Base-by-base conservation (phyloP, 1,284 basidiomycete species). In the Fomitopsis betulina region DNA sequence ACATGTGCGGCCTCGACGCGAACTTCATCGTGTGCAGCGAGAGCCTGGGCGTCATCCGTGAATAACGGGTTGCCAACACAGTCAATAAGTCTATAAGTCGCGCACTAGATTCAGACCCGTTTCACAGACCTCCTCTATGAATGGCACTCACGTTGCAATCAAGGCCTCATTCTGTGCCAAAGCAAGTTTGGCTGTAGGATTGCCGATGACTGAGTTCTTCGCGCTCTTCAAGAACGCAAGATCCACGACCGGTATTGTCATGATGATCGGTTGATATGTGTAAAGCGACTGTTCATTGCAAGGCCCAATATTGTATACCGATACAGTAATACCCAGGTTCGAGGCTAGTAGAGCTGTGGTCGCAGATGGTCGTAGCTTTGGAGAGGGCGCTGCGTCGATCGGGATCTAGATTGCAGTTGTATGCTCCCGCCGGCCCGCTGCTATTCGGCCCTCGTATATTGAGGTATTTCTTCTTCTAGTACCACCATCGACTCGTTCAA, bases 191-290 rank as follows among this genome's bases (percentile, higher is more conserved):
- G 85, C 86, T 0, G 81, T 80, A 0, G 87, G 86, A 61, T 89
- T 91, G 3, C 89, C 89, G 39, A 91, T 90, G 57, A 90, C 83
- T 1, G 76, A 68, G 69, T 91, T 91, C 73, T 90, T 91, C 58
- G 83, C 76, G 58, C 76, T 75, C 70, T 88, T 89, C 62, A 91
- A 79, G 5, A 72, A 68, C 0, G 70, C 64, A 3, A 77, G 66
- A 19, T 73, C 71, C 57, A 78, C 65, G n/a, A 69, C 68, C 58
- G 66, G 64, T 19, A 79, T 67, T 6, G 77, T 76, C 79, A 79
- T 76, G 50, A 47, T 39, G 50, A 32, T 5, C n/a, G 17, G 19
- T 3, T 32, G 40, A 32, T 33, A 45, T 21, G 9, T 9, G 8
- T 3, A 25, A 30, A 19, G 32, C 32, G 5, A 33, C n/a, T 37